Percentiles rank a stretch among this genome's conserved stretches.
Conservation (phyloP, 2,329 filamentous ascomycete species). For the Fusarium floridanum region DNA sequence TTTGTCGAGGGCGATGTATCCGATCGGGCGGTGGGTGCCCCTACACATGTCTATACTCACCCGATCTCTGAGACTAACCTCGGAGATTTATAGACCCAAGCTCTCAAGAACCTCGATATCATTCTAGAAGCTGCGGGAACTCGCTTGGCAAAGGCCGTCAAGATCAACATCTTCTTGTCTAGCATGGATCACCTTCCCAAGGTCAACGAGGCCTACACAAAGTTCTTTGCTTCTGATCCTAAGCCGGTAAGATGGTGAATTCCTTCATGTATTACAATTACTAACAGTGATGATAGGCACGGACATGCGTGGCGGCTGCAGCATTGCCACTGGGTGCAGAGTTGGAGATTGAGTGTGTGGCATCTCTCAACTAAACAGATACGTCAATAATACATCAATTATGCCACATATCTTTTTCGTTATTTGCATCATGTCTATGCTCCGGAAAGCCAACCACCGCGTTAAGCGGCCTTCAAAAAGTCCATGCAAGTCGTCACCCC, state of each 20-base stretch:
- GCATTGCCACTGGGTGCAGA: conserved; percentile 77
- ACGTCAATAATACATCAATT: not conserved
- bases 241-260: not conserved
- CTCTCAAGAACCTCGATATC: conserved; percentile 54
- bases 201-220: conserved; percentile 58
- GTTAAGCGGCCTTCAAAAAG: not conserved
- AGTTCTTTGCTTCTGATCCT: not conserved
- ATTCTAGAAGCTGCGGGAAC: conserved; percentile 73
- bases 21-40: not conserved
- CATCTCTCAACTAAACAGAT: not conserved
- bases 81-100: not conserved
- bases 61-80: not conserved
- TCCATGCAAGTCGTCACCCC: not conserved
- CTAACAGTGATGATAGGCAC: conserved; percentile 55
- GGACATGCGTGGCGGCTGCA: conserved; percentile 81
- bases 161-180: conserved; percentile 76
- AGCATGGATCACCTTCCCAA: conserved; percentile 74
- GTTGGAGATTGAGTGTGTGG: conserved; percentile 75
- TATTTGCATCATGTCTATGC: not conserved
- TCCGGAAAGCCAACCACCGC: not conserved
- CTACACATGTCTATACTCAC: no score
- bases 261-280: not conserved
- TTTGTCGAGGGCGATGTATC: conserved; percentile 1
- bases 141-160: conserved; percentile 71
- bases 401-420: not conserved